These are phyloP conservation scores for Pseudonitzschia multiseries DNA, from an alignment of 108 stramenopile genomes.

Conservation along the genomic window DNA sequence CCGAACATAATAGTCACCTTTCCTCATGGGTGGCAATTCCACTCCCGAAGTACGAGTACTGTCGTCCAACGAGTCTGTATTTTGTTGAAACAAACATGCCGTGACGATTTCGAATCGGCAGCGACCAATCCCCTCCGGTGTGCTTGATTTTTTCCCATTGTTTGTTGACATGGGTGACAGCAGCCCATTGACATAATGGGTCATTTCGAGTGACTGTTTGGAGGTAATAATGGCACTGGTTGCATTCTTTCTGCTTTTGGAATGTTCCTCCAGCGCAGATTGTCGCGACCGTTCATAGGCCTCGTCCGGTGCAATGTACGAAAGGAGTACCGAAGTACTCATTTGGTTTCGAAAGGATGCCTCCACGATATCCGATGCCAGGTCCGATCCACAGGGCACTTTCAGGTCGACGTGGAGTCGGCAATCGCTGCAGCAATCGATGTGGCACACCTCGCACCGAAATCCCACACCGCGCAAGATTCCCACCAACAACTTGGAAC, in stretches of 20 bases:
- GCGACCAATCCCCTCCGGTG: conserved; percentile 43
- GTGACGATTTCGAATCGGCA: conserved; percentile 53
- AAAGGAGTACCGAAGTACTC: conserved; percentile 38
- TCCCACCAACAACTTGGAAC: conserved; percentile 46
- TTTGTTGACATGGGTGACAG: neutral
- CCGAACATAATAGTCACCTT: conserved; percentile 84
- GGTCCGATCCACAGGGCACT: conserved; percentile 71
- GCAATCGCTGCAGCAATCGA: conserved; percentile 80
- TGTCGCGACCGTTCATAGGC: conserved; percentile 10
- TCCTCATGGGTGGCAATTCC: conserved; percentile 31
- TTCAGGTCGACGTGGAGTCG: conserved; percentile 73
- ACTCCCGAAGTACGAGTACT: conserved; percentile 37
- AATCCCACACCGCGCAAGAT: conserved; percentile 47
- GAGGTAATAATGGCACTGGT: neutral
- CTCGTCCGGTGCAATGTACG: conserved; percentile 50
- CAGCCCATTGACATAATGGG: neutral
- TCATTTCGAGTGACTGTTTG: neutral
- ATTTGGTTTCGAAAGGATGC: conserved; percentile 60
- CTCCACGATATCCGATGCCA: conserved; percentile 48
- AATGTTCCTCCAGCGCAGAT: neutral
- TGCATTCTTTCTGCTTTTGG: neutral
- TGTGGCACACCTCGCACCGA: conserved; percentile 74
- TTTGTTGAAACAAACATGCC: conserved; percentile 61
- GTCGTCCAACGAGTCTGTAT: conserved; percentile 53
- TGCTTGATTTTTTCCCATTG: neutral